Evolutionary conservation across 495 filamentous ascomycete species (phyloP).

Genomic region (Cercophora samala): DNA sequence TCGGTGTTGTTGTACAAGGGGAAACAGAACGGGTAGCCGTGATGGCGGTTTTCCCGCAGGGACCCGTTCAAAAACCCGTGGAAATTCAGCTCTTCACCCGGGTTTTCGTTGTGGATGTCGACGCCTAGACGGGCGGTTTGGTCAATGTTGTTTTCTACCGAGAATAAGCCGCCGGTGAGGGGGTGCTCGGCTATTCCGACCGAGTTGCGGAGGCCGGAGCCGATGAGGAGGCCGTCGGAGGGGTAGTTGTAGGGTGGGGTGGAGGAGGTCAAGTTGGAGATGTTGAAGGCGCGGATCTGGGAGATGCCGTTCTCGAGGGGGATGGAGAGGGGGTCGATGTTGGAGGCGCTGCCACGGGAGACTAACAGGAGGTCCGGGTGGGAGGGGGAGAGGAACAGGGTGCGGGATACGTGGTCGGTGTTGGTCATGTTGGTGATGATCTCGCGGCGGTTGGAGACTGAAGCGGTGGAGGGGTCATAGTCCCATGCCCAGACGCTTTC

Average conservation of each 20-base stretch:
- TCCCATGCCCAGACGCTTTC: constrained; percentile 57
- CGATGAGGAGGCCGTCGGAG: constrained; percentile 55
- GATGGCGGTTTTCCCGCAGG: constrained; percentile 42
- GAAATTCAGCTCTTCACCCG: constrained; percentile 72
- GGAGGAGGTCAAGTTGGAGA: constrained; percentile 39
- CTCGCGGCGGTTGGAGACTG: constrained; percentile 41
- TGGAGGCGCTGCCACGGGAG: constrained; percentile 58
- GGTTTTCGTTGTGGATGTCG: constrained; percentile 68
- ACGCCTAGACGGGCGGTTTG: constrained; percentile 49
- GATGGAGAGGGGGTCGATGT: constrained; percentile 54
- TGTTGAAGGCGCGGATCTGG: constrained; percentile 64
- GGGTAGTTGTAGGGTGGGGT: constrained; percentile 42
- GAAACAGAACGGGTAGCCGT: constrained; percentile 70
- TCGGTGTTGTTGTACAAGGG: constrained; percentile 55
- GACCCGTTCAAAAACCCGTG: constrained; percentile 57
- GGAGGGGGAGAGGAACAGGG: constrained; percentile 52
- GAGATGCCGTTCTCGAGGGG: constrained; percentile 52
- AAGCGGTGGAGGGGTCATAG: constrained; percentile 51
- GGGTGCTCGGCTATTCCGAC: constrained; percentile 63
- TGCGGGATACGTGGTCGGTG: constrained; percentile 60
- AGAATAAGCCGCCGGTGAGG: constrained; percentile 54
- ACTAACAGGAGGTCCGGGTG: constrained; percentile 54
- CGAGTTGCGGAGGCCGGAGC: constrained; percentile 70
- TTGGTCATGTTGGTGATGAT: constrained; percentile 59
- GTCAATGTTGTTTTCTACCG: constrained; percentile 71